Conservation (phyloP, 441 rosid species). For the Pelargonium citronellum region DNA sequence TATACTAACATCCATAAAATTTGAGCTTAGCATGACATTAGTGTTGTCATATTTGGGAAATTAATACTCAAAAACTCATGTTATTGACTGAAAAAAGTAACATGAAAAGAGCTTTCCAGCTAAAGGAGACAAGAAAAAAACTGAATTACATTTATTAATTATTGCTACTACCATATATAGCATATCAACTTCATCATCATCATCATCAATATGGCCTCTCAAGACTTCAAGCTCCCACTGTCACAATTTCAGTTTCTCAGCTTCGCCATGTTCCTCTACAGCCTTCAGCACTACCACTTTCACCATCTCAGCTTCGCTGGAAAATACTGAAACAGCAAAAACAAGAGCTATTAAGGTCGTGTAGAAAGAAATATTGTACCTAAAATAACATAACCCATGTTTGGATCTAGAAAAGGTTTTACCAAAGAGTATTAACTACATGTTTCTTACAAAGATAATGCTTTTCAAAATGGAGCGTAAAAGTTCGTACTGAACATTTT, state of each 20-base stretch:
- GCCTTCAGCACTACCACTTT: not conserved
- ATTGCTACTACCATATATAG: not conserved
- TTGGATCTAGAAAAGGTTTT: too few relatives aligned
- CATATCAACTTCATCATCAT: not conserved
- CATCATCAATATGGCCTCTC: not conserved
- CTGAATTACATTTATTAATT: not conserved
- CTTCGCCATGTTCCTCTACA: too few relatives aligned
- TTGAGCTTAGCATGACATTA: too few relatives aligned
- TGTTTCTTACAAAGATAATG: too few relatives aligned
- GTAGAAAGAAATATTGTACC: not conserved
- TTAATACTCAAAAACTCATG: not conserved
- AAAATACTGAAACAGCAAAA: not conserved
- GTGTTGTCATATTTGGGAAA: too few relatives aligned
- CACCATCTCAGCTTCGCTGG: conserved; percentile 9
- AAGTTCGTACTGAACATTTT: too few relatives aligned
- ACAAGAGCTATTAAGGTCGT: not conserved
- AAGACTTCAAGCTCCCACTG: too few relatives aligned
- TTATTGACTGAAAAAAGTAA: not conserved
- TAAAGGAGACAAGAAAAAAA: not conserved
- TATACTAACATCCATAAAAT: too few relatives aligned
- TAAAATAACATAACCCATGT: too few relatives aligned
- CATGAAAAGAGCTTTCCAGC: not conserved
- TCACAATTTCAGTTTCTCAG: too few relatives aligned
- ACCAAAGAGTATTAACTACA: too few relatives aligned
- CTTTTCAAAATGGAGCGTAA: too few relatives aligned